Base-by-base conservation (phyloP, 805 yeast genomes). In the Candida hungchunana region DNA sequence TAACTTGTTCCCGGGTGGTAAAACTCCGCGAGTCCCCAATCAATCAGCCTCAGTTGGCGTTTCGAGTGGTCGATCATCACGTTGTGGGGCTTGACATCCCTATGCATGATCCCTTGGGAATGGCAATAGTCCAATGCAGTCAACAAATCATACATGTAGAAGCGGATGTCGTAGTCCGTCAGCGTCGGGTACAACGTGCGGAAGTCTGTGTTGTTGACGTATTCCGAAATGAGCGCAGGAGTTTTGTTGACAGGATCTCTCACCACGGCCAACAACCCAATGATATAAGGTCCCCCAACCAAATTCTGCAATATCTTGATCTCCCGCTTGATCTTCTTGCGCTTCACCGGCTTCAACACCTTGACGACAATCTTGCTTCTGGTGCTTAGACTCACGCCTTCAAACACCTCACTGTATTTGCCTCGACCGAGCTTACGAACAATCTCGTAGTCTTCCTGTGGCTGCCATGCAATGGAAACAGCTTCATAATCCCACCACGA, bases 21-120 rank as follows among this genome's bases (percentile, higher is more conserved):
- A 55, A 84, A 88, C 58, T 88, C 96, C 7, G 96, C 96, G 42
- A 88, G 64, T 12, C 96, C 96, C 96, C 96, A 88, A 64, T 88
- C 96, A 46, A 88, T 88, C 37, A 88, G 72, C 50, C 90, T 73
- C 53, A 88, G 63, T 26, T 67, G 64, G 47, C 71, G 73, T 34
- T 62, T 55, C 30, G 68, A 63, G 43, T 87, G 95, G 61, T 88
- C 95, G 48, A 87, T 87, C 95, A 87, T 87, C 29, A 87, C 86
- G 55, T 87, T 87, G 59, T 87, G 96, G 9, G 96, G 96, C 58
- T 87, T 87, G 33, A 87, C 96, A 61, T 87, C 96, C 57, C 96
- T 70, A 61, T 87, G 96, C 82, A 87, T 87, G 46, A 89, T 86
- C 24, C 97, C 97, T 81, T 83, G 83, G 6, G 94, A 82, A 64